phyloP scores from a whole-genome alignment of 441 rosid genomes.

The Pelargonium citronellum region DNA sequence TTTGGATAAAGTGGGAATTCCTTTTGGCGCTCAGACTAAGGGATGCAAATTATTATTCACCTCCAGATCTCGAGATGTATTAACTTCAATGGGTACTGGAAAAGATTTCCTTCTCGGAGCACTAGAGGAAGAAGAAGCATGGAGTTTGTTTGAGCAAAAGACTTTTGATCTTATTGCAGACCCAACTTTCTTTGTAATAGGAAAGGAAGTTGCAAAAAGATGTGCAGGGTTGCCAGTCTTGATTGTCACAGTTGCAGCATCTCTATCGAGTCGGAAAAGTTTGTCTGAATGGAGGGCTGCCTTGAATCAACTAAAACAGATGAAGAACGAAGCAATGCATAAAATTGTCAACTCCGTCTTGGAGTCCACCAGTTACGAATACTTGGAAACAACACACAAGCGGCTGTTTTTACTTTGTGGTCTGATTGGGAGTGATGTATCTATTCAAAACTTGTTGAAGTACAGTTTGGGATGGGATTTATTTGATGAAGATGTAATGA shows the following conservation, averaged over 20 bases:
- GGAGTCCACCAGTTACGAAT: constrained; percentile 20
- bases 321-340: not conserved
- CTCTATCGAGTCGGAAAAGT: not conserved
- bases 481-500: not conserved
- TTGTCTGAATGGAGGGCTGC: constrained; percentile 18
- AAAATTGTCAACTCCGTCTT: constrained; percentile 5
- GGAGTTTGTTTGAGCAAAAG: constrained; percentile 17
- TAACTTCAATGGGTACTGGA: not conserved
- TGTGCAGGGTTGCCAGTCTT: constrained; percentile 16
- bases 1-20: not conserved
- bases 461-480: constrained; percentile 28
- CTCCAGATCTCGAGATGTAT: not conserved
- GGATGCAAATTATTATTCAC: not conserved
- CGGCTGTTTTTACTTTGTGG: constrained; percentile 23
- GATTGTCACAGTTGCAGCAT: not conserved
- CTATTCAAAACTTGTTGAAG: constrained; percentile 17
- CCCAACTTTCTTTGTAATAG: not conserved
- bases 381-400: constrained; percentile 19
- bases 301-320: not conserved
- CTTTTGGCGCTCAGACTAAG: not conserved
- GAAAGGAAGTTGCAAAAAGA: constrained; percentile 5
- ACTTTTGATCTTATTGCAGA: not conserved
- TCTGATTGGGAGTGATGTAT: not conserved
- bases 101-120: not conserved
- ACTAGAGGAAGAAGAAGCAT: not conserved